Percentiles rank a stretch among this genome's conserved stretches.
Evolutionary conservation across 2,329 filamentous ascomycete genomes (phyloP).

Genomic region (Nannizziopsis arthrosporioides): DNA sequence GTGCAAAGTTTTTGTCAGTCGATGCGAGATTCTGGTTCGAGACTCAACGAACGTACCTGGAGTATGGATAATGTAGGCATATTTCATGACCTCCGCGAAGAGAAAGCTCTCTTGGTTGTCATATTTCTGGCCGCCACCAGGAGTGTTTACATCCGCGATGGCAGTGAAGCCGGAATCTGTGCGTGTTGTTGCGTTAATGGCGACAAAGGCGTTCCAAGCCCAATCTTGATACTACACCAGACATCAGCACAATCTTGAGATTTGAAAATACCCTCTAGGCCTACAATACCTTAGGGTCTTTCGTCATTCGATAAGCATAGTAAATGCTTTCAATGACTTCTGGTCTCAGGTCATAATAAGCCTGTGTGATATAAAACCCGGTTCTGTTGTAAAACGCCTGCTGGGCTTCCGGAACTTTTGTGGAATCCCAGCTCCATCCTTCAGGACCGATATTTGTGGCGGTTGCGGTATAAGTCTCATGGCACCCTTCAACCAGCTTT

Average conservation of each 20-base stretch:
- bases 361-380: conserved; percentile 59
- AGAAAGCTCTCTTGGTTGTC: conserved; percentile 80
- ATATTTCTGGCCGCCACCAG: conserved; percentile 47
- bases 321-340: conserved; percentile 78
- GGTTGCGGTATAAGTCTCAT: conserved; percentile 58
- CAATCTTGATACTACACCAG: conserved; percentile 57
- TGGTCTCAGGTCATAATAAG: conserved; percentile 58
- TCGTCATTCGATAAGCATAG: conserved; percentile 73
- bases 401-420: conserved; percentile 37
- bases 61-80: conserved; percentile 60
- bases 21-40: not conserved
- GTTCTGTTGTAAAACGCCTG: conserved; percentile 50
- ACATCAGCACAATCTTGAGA: not conserved
- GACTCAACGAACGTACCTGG: conserved; percentile 5
- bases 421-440: conserved; percentile 50
- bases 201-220: conserved; percentile 67
- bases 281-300: conserved; percentile 43
- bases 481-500: conserved; percentile 58
- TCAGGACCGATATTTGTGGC: conserved; percentile 68
- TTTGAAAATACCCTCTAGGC: not conserved
- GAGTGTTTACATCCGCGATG: conserved; percentile 53
- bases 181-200: conserved; percentile 53
- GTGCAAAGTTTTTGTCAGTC: not conserved
- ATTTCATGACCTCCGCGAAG: conserved; percentile 82
- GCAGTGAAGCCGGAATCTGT: conserved; percentile 56